Percentiles rank a stretch among this genome's conserved stretches.
These are phyloP conservation scores for Scheffersomyces illinoinensis DNA, from an alignment of 1,139 yeast genomes.

Conservation along the genomic window DNA sequence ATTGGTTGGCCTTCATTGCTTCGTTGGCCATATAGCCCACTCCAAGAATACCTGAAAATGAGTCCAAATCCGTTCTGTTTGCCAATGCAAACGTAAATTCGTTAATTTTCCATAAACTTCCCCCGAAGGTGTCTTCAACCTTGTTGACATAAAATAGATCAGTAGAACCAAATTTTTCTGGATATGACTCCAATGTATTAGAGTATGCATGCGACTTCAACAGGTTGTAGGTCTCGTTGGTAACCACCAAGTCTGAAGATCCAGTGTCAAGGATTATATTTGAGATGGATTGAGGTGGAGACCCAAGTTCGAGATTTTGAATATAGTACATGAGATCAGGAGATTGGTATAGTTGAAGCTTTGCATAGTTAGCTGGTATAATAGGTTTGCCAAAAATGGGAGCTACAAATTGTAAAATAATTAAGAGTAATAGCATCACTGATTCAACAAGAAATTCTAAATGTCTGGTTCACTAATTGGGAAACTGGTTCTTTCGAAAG, in stretches of 20 bases:
- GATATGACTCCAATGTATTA: conserved; percentile 7
- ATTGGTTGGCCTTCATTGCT: neutral
- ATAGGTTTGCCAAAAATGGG: neutral
- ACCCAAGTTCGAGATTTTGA: conserved; percentile 16
- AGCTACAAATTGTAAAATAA: neutral
- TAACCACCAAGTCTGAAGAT: conserved; percentile 21
- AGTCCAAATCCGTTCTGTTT: conserved; percentile 5
- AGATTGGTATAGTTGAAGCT: neutral
- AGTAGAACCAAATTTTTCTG: conserved; percentile 17
- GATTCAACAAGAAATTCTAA: neutral
- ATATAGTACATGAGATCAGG: conserved; percentile 8
- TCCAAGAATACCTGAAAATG: conserved; percentile 19
- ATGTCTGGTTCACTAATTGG: neutral
- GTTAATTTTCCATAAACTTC: conserved; percentile 3
- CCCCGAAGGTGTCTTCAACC: conserved; percentile 12
- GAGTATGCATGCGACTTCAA: conserved; percentile 11
- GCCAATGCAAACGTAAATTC: conserved; percentile 12
- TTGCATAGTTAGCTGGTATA: neutral
- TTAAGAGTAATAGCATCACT: neutral
- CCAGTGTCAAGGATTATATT: conserved; percentile 23
- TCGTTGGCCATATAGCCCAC: conserved; percentile 17
- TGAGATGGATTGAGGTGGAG: conserved; percentile 15
- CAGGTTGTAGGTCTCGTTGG: conserved; percentile 8
- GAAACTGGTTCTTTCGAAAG: neutral
- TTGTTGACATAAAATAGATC: conserved; percentile 10